Percentiles rank a stretch among this genome's conserved stretches.
Evolutionary conservation across 352 stramenopile species (phyloP).

Genomic region (Phytophthora kernoviae): DNA sequence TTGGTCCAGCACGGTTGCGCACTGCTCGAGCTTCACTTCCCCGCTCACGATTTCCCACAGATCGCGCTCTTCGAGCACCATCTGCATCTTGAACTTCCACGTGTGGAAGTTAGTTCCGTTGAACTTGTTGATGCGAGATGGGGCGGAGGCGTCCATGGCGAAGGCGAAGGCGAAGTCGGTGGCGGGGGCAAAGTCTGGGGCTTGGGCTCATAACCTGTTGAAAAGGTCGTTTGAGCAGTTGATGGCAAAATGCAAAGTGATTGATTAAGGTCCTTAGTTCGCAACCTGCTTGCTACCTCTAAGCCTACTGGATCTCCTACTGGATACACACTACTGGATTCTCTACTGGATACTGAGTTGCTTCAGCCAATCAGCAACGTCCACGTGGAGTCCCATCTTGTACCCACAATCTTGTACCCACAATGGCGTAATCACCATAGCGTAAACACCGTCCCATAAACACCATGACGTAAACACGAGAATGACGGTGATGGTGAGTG

Average conservation of each 20-base stretch:
- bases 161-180: too few relatives aligned
- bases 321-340: too few relatives aligned
- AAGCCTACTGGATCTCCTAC: too few relatives aligned
- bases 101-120: slow-evolving; percentile 28
- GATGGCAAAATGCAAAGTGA: slow-evolving; percentile 14
- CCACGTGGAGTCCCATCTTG: too few relatives aligned
- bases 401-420: too few relatives aligned
- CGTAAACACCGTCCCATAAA: not conserved
- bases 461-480: not conserved
- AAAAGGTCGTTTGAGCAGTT: slow-evolving; percentile 16
- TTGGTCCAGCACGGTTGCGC: not conserved
- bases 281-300: not conserved
- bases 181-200: not conserved
- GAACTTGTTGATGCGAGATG: slow-evolving; percentile 29
- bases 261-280: slow-evolving; percentile 12
- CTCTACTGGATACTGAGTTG: too few relatives aligned
- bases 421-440: not conserved
- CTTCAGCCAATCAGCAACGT: too few relatives aligned
- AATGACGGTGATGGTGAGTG: too few relatives aligned
- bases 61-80: slow-evolving; percentile 33
- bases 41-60: slow-evolving; percentile 27
- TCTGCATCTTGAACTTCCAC: slow-evolving; percentile 34
- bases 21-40: slow-evolving; percentile 22
- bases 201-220: slow-evolving; percentile 36
- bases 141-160: too few relatives aligned